These are phyloP conservation scores for Colletotrichum horii DNA, from an alignment of 2,329 filamentous ascomycete species.

Conservation along the genomic window DNA sequence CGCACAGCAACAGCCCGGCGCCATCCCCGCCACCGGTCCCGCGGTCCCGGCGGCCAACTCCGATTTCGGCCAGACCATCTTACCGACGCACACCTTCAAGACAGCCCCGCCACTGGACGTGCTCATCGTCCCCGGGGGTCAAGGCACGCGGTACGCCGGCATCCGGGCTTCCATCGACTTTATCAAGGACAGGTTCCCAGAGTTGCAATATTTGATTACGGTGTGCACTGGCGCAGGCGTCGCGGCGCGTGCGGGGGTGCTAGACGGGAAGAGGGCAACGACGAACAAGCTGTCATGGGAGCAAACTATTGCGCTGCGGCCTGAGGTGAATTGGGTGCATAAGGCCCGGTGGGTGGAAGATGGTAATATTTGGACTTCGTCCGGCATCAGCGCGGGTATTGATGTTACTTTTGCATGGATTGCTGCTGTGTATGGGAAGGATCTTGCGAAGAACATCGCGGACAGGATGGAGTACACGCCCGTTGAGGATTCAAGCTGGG, in stretches of 20 bases:
- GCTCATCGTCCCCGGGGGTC: constrained; percentile 60
- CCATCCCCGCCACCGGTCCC: background rate
- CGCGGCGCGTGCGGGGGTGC: constrained; percentile 54
- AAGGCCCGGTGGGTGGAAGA: constrained; percentile 63
- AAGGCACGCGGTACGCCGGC: constrained; percentile 41
- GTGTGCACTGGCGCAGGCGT: constrained; percentile 63
- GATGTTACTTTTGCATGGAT: constrained; percentile 66
- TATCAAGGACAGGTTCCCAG: constrained; percentile 39
- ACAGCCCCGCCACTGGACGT: constrained; percentile 54
- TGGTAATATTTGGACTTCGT: constrained; percentile 63
- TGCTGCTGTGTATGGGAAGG: constrained; percentile 56
- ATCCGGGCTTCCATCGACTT: constrained; percentile 41
- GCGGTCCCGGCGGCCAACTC: background rate
- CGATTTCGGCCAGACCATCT: constrained; percentile 20
- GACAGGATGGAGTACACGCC: constrained; percentile 63
- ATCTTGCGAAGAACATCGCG: constrained; percentile 52
- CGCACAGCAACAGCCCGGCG: background rate
- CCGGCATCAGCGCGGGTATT: constrained; percentile 65
- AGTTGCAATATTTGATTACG: constrained; percentile 54
- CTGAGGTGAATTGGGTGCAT: constrained; percentile 54
- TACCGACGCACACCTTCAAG: constrained; percentile 45
- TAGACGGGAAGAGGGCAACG: constrained; percentile 60
- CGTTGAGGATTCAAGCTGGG: constrained; percentile 50
- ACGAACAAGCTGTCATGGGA: constrained; percentile 60
- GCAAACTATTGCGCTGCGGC: constrained; percentile 40